phyloP scores from a whole-genome alignment of 768 basidiomycete species.

The Wakefieldia striispora region DNA sequence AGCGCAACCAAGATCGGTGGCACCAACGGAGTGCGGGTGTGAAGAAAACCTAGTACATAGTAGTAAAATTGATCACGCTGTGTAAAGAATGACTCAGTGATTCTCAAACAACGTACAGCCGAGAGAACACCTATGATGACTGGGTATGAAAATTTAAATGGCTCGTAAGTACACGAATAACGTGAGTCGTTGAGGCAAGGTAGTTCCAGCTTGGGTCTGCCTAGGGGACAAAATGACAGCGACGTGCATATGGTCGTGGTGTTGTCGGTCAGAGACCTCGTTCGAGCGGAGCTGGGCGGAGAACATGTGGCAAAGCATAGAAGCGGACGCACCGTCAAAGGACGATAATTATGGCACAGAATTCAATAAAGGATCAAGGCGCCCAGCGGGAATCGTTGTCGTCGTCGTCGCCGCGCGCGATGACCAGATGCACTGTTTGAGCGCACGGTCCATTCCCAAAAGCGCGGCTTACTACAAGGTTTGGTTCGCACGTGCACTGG shows the following conservation, averaged over 20 bases:
- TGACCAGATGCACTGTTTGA: conserved; percentile 7
- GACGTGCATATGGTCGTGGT: too few species aligned
- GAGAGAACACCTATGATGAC: too few species aligned
- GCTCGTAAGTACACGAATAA: too few species aligned
- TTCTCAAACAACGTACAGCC: too few species aligned
- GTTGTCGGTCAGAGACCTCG: too few species aligned
- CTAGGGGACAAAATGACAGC: too few species aligned
- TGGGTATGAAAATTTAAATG: too few species aligned
- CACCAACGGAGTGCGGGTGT: conserved; percentile 1
- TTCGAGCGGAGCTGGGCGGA: conserved; percentile 36
- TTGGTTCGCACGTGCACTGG: conserved; percentile 37
- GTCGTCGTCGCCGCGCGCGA: conserved; percentile 20
- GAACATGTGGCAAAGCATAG: conserved; percentile 21
- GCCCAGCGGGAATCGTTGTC: conserved; percentile 7
- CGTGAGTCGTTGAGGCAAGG: too few species aligned
- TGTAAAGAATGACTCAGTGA: too few species aligned
- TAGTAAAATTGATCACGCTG: not conserved
- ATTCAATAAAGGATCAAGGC: not conserved
- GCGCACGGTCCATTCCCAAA: conserved; percentile 26
- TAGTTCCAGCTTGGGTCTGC: too few species aligned
- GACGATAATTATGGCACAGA: conserved; percentile 28
- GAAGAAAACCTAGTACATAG: not conserved
- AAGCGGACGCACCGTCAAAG: not conserved
- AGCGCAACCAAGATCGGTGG: not conserved
- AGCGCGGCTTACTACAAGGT: conserved; percentile 22